These are phyloP conservation scores for Penicillium sp. DNA, from an alignment of 2,329 filamentous ascomycete species.

Conservation along the genomic window DNA sequence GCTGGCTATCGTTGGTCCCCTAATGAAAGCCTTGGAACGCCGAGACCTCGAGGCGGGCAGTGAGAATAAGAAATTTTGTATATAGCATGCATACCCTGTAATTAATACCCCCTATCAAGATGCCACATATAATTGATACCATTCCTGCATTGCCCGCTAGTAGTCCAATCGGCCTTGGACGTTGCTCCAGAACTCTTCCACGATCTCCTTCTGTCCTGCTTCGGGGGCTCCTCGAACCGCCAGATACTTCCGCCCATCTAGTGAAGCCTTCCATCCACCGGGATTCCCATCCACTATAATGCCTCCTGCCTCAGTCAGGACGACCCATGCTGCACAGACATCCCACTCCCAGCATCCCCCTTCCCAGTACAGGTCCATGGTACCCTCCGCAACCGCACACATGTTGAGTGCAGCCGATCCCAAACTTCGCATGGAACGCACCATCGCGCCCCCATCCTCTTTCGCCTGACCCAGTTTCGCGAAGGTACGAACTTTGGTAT, in stretches of 20 bases:
- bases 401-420: slow-evolving; percentile 63
- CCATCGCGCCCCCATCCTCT: slow-evolving; percentile 61
- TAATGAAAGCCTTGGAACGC: too few relatives aligned
- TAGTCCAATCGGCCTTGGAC: slow-evolving; percentile 42
- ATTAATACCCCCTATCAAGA: slow-evolving; percentile 4
- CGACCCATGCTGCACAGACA: slow-evolving; percentile 64
- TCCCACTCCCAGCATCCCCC: slow-evolving; percentile 67
- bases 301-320: slow-evolving; percentile 61
- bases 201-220: slow-evolving; percentile 39
- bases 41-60: not conserved
- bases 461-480: slow-evolving; percentile 47
- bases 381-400: slow-evolving; percentile 59
- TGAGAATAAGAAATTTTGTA: slow-evolving; percentile 4
- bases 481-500: slow-evolving; percentile 58
- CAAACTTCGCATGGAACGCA: slow-evolving; percentile 57
- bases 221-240: slow-evolving; percentile 38
- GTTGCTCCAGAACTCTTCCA: slow-evolving; percentile 44
- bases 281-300: slow-evolving; percentile 60
- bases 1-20: slow-evolving; percentile 18
- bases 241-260: slow-evolving; percentile 59
- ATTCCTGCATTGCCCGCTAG: slow-evolving; percentile 8
- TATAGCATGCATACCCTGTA: slow-evolving; percentile 5
- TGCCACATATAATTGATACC: not conserved
- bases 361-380: slow-evolving; percentile 65
- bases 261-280: slow-evolving; percentile 55